These are phyloP conservation scores for Allantophomopsis cytisporea DNA, from an alignment of 2,329 filamentous ascomycete genomes.

Conservation along the genomic window DNA sequence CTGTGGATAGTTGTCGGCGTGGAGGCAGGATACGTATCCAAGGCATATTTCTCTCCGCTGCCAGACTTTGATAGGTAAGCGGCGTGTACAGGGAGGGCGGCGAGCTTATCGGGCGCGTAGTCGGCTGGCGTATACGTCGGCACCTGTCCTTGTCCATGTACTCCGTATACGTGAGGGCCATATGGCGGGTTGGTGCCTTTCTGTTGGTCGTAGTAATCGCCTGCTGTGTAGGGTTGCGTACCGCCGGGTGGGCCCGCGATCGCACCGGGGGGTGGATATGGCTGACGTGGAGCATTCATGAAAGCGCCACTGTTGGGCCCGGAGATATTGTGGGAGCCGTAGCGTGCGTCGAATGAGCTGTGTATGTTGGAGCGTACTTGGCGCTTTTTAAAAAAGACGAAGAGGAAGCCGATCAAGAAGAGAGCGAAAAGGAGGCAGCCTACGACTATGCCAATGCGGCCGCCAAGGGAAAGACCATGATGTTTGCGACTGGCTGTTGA, in stretches of 20 bases:
- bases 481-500: conserved; percentile 1
- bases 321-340: conserved; percentile 13
- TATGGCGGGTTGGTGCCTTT: too few species aligned
- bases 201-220: too few species aligned
- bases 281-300: conserved; percentile 1
- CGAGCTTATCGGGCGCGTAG: too few species aligned
- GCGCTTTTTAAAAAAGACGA: conserved; percentile 8
- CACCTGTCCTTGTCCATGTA: too few species aligned
- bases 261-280: neutral
- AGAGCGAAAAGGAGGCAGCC: conserved; percentile 6
- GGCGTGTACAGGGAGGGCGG: too few species aligned
- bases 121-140: too few species aligned
- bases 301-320: conserved; percentile 10
- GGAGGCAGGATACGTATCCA: too few species aligned
- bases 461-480: conserved; percentile 6
- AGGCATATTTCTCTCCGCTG: too few species aligned
- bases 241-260: too few species aligned
- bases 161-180: too few species aligned
- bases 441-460: conserved; percentile 14
- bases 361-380: conserved; percentile 5
- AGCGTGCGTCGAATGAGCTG: conserved; percentile 10
- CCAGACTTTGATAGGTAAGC: too few species aligned
- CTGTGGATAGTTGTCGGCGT: too few species aligned
- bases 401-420: conserved; percentile 3
- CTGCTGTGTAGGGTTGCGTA: neutral